Evolutionary conservation across 208 protist species (phyloP), one percentile per base, ranked within the genome.

Genomic region (Vickermania spadyakhi): DNA sequence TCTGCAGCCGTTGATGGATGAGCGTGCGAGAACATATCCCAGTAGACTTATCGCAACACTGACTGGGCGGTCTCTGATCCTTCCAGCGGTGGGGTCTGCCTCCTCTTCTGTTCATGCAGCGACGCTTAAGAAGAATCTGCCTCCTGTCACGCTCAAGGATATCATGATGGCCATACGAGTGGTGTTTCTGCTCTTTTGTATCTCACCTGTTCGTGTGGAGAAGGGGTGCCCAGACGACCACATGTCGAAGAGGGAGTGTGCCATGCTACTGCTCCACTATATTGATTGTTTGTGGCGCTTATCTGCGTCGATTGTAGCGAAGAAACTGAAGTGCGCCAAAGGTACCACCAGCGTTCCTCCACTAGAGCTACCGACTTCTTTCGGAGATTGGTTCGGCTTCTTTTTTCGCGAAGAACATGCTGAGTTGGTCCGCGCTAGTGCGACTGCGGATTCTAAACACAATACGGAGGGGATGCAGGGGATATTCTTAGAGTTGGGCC

Each of bases 251-350:
- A 66, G 65, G 0, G 71, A 76, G 30, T 84, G 72, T 31, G 75
- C 63, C 0, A 59, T 73, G 7, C 62, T 86, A 1, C 72, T 93
- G 62, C 53, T 89, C 22, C 68, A 84, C 64, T 93, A 93, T 60
- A 60, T 93, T 7, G 72, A 68, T 1, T 82, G 64, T 42, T 28
- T 89, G 31, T 93, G 86, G 86, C 62, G 69, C 22, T 49, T 69
- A 58, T 53, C 64, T 3, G 23, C 54, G 2, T 65, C 31, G 60
- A 18, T 45, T 45, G 36, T 45, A n/a, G 18, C 36, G 7, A 18
- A 31, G 30, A 31, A 4, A 31, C 57, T 41, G 52, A 55, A 27
- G 13, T 11, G 18, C 29, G 4, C 29, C 29, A 31, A 57, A 13
- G n/a, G 28, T 5, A 50, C 5, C 5, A 2, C 28, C 25, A 53